Evolutionary conservation across 2,329 filamentous ascomycete genomes (phyloP), one percentile per base, ranked within the genome.

Genomic region (Epichloe bromicola): DNA sequence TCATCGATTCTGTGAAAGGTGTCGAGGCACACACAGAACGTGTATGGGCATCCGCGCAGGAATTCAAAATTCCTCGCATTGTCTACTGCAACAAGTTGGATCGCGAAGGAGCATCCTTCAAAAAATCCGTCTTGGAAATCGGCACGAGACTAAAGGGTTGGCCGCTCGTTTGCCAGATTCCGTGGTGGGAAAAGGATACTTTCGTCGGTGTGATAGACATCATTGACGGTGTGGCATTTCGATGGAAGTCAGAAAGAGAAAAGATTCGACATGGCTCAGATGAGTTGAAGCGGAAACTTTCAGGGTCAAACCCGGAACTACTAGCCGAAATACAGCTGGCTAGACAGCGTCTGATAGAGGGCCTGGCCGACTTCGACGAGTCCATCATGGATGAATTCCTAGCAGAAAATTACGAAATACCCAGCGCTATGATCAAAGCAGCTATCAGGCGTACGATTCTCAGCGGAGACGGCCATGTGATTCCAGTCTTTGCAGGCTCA

Each of bases 21-120:
- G 93, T 98, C 20, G 93, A 98, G 67, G 91, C 93, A 1, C 93
- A 97, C 64, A 97, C 93, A 0, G 93, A 98, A 65, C 85, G 95
- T 59, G 93, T 98, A 3, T 98, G 93, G 93, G 76, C 79, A 14
- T 93, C 95, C 56, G 90, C 93, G 6, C 87, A 86, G 49, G 81
- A 83, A 44, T 95, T 95, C 63, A 76, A 75, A 20, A 95, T 97
- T 40, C 93, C 93, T 0, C 78, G 88, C 23, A 77, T 89, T 48
- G 74, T 88, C 45, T 88, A 83, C 57, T 79, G 88, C 59, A 89
- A 90, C 67, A 89, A 89, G 61, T 74, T 90, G 6, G 86, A 90
- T 61, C 80, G 86, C 33, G 83, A 86, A 55, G 86, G 86, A 10
- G 86, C 86, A 2, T 81, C 77, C 0, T 97, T 97, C 70, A 83